Evolutionary conservation across 805 yeast species (phyloP).

Genomic region (Pichia nakasei): DNA sequence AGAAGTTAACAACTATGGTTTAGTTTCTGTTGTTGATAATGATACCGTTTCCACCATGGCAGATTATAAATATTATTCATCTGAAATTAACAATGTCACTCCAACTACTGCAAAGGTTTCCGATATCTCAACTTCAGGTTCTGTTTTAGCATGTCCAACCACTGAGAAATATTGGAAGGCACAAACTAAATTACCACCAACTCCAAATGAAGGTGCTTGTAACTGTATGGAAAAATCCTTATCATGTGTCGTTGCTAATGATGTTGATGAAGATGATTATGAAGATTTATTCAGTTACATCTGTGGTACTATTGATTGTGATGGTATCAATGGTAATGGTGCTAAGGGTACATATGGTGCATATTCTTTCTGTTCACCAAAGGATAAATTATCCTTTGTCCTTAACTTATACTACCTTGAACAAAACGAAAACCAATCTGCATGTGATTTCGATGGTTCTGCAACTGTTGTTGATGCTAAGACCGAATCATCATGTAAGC

Average conservation of each 20-base stretch:
- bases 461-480: conserved; percentile 43
- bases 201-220: conserved; percentile 60
- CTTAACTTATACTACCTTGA: conserved; percentile 55
- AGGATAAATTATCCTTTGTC: conserved; percentile 57
- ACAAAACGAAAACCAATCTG: conserved; percentile 35
- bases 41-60: conserved; percentile 47
- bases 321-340: conserved; percentile 56
- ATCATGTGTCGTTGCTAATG: conserved; percentile 50
- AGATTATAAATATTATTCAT: conserved; percentile 57
- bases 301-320: conserved; percentile 50
- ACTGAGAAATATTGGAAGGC: conserved; percentile 53
- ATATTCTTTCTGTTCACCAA: conserved; percentile 60
- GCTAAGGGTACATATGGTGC: conserved; percentile 61
- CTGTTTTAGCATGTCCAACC: conserved; percentile 55
- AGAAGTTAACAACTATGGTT: conserved; percentile 69
- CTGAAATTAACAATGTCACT: conserved; percentile 43
- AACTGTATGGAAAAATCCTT: conserved; percentile 50
- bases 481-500: conserved; percentile 46
- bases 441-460: conserved; percentile 65
- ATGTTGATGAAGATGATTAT: conserved; percentile 49
- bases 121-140: conserved; percentile 31
- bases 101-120: conserved; percentile 42
- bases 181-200: conserved; percentile 63
- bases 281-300: conserved; percentile 47
- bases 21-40: conserved; percentile 44